Evolutionary conservation across 148 eudicot species (phyloP).

Genomic region (Arctostaphylos glauca): DNA sequence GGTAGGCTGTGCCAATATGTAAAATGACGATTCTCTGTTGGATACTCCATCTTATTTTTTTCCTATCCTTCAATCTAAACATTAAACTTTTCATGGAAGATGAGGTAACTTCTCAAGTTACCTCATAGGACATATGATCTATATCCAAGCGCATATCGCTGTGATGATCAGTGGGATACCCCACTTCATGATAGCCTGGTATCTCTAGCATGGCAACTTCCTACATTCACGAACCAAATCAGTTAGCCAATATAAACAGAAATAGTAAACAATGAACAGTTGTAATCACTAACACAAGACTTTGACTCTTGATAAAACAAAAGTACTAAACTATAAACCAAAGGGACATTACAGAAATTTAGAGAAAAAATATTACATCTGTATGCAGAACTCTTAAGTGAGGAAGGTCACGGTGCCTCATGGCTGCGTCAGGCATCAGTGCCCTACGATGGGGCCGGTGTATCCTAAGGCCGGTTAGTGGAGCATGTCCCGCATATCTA

Average conservation of each 20-base stretch:
- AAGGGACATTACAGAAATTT: neutral
- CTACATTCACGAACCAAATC: conserved; percentile 35
- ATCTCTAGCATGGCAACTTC: conserved; percentile 79
- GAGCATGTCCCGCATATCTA: conserved; percentile 33
- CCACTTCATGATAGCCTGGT: conserved; percentile 60
- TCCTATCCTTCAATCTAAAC: neutral
- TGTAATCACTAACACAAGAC: neutral
- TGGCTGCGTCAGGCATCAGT: conserved; percentile 40
- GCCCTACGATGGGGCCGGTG: conserved; percentile 64
- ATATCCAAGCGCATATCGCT: conserved; percentile 93
- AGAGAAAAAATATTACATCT: conserved; percentile 51
- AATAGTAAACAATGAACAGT: neutral
- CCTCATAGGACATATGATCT: conserved; percentile 98
- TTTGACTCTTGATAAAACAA: neutral
- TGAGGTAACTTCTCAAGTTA: conserved; percentile 25
- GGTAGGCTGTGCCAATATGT: neutral
- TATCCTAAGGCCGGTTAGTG: conserved; percentile 59
- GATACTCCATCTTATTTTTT: neutral
- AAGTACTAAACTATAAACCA: neutral
- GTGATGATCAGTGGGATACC: conserved; percentile 62
- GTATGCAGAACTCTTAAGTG: conserved; percentile 63
- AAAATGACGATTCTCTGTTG: neutral
- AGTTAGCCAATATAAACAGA: neutral
- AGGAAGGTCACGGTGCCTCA: conserved; percentile 69
- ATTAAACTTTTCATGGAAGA: neutral